phyloP scores from a whole-genome alignment of 495 filamentous ascomycete genomes.

The Penicillium cosmopolitanum region DNA sequence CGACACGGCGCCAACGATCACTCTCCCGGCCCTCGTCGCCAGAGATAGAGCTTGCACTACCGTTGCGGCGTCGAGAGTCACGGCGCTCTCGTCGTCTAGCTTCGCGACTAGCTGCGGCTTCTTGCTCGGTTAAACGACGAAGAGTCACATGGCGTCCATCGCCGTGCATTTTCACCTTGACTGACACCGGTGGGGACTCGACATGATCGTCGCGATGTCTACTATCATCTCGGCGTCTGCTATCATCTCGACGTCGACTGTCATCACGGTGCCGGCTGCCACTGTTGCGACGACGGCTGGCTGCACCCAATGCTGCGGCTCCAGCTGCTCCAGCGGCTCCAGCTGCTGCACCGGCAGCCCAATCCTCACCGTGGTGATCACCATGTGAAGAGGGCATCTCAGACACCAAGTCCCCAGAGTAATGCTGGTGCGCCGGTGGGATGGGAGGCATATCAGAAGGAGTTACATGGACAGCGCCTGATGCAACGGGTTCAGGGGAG shows the following conservation, averaged over 20 bases:
- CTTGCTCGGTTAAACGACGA: conserved; percentile 77
- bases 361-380: conserved; percentile 33
- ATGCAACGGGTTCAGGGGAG: conserved; percentile 38
- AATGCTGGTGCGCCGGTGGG: conserved; percentile 55
- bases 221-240: conserved; percentile 15
- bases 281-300: conserved; percentile 42
- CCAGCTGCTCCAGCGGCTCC: conserved; percentile 45
- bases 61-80: conserved; percentile 44
- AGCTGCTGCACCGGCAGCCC: conserved; percentile 47
- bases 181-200: conserved; percentile 67
- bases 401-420: conserved; percentile 59
- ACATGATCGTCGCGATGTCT: conserved; percentile 46
- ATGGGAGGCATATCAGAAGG: conserved; percentile 48
- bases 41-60: conserved; percentile 50
- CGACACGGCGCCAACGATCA: conserved; percentile 56
- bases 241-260: conserved; percentile 6
- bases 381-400: conserved; percentile 28
- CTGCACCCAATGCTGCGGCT: conserved; percentile 26
- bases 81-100: conserved; percentile 52
- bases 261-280: conserved; percentile 27
- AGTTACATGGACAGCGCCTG: conserved; percentile 36
- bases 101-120: conserved; percentile 68
- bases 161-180: conserved; percentile 80
- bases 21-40: conserved; percentile 44
- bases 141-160: conserved; percentile 83